Base-by-base conservation (phyloP, 257 asterid genomes). In the Lantana camara region DNA sequence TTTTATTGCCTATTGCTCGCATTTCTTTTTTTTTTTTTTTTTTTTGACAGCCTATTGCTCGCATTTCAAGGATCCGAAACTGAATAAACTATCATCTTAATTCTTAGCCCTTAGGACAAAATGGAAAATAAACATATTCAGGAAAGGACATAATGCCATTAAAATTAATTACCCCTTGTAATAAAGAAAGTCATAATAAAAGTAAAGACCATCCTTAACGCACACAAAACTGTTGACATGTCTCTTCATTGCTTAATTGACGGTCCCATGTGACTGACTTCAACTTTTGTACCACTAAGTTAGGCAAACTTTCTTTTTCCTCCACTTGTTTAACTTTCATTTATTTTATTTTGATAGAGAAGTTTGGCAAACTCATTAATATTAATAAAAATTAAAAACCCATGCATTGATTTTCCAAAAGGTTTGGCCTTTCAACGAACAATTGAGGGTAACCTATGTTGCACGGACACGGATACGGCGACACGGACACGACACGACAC, bases 211-310 rank as follows among this genome's bases (percentile, higher is more conserved):
- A 27, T 11, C 10, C 29, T 17, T 57, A n/a, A 48, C 49, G 60
- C 0, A 35, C 56, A 44, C 32, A 53, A 30, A 63, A 44, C 42
- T 24, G 53, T 45, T 47, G 55, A 64, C 38, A 47, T 35, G 67
- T 51, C 46, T 66, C 35, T 62, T 41, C 5, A 22, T 23, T n/a
- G 23, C 68, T 40, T 19, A 45, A 32, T 7, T 20, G 64, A 71
- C 41, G 67, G 42, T 0, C 48, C 44, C 73, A 69, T 64, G 70
- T 60, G 73, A 46, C 3, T 35, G 8, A 41, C 41, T 55, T 57
- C 0, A 67, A 51, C 20, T 37, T 60, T 65, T 70, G 61, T 22
- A 27, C 48, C 75, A 67, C 42, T 63, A 62, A 68, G 75, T 67
- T 76, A 63, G 81, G 72, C 63, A 27, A 57, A 57, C 37, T 67